These are phyloP conservation scores for Camelina laxa DNA, from an alignment of 345 rosid genomes.

Conservation along the genomic window DNA sequence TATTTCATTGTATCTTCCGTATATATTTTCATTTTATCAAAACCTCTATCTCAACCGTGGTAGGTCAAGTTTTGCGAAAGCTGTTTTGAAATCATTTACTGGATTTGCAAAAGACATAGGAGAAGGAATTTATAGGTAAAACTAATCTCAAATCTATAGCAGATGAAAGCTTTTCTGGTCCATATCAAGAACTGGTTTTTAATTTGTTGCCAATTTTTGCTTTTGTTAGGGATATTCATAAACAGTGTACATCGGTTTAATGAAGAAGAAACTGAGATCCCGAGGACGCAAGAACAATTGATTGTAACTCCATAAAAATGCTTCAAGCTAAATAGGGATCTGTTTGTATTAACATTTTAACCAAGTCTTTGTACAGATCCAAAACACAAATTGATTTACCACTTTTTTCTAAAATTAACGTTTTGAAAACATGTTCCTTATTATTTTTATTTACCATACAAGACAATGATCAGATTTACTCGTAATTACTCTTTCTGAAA, in stretches of 20 bases:
- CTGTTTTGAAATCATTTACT: slow-evolving; percentile 20
- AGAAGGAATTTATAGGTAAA: slow-evolving; percentile 72
- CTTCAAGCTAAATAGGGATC: background rate
- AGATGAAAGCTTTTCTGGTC: background rate
- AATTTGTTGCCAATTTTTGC: no score
- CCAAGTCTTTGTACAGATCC: slow-evolving; percentile 1
- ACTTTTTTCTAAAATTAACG: no score
- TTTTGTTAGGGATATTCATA: slow-evolving; percentile 69
- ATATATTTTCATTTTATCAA: background rate
- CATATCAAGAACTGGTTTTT: slow-evolving; percentile 1
- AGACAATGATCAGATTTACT: no score
- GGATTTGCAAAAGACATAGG: slow-evolving; percentile 30
- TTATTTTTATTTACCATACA: no score
- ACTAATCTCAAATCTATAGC: background rate
- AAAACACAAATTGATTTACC: no score
- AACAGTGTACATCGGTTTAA: slow-evolving; percentile 61
- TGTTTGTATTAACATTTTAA: background rate
- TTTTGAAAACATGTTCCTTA: no score
- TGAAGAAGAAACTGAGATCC: slow-evolving; percentile 46
- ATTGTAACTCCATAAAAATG: background rate
- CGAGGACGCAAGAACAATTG: slow-evolving; percentile 15
- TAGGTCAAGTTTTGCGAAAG: slow-evolving; percentile 15
- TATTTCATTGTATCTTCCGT: background rate
- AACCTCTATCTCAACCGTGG: background rate
- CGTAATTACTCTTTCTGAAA: no score